A percentile compares a stretch with the other conserved stretches of the same genome.
phyloP scores from a whole-genome alignment of 441 rosid genomes.

The Gossypium davidsonii region DNA sequence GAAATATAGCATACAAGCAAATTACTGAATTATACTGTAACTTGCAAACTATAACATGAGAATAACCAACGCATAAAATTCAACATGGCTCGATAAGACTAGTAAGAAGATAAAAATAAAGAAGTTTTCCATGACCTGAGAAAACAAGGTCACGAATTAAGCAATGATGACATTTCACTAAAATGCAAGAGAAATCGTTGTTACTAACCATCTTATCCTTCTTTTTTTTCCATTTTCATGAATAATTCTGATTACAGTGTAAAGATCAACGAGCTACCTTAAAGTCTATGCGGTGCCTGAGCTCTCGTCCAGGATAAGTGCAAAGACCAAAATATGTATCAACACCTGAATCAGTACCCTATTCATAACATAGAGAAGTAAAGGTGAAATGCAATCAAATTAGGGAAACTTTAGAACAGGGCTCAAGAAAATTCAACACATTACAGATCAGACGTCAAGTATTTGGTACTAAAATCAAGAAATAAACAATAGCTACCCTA shows the following conservation, averaged over 20 bases:
- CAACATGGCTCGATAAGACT: neutral
- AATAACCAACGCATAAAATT: neutral
- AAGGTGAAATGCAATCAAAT: neutral
- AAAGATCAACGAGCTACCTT: conserved; percentile 43
- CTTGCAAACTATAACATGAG: neutral
- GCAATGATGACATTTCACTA: neutral
- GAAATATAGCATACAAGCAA: neutral
- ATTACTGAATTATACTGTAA: neutral
- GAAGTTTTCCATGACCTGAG: neutral
- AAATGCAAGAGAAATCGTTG: neutral
- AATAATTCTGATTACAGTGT: neutral
- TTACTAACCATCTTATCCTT: neutral
- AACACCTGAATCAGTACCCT: conserved; percentile 83
- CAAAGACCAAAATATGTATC: conserved; percentile 90
- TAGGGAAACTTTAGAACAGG: conserved; percentile 2
- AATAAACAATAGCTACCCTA: neutral
- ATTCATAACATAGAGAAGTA: conserved; percentile 13
- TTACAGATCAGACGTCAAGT: neutral
- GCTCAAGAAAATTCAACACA: neutral
- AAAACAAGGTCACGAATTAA: neutral
- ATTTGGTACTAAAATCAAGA: neutral
- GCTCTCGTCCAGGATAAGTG: conserved; percentile 76
- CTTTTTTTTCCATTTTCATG: neutral
- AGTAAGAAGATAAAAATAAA: neutral
- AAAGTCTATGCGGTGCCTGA: conserved; percentile 76